Evolutionary conservation across 2,329 filamentous ascomycete species (phyloP).

Genomic region (Aspergillus awamori): DNA sequence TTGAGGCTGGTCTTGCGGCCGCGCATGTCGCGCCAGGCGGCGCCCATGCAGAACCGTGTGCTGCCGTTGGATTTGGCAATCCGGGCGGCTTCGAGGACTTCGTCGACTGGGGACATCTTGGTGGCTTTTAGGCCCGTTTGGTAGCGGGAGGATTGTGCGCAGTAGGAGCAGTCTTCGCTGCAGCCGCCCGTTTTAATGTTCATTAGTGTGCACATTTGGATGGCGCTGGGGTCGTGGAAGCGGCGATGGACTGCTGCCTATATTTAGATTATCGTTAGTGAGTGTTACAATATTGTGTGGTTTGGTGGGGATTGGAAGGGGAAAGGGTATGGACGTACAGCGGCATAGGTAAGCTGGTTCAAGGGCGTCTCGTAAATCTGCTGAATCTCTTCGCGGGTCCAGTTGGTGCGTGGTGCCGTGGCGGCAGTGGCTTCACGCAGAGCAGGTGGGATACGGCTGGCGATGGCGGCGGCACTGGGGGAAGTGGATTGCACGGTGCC

Average conservation of each 20-base stretch:
- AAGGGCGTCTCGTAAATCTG: slow-evolving; percentile 81
- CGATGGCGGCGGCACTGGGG: slow-evolving; percentile 34
- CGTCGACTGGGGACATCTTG: slow-evolving; percentile 76
- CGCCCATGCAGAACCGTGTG: slow-evolving; percentile 93
- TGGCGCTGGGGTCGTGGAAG: slow-evolving; percentile 80
- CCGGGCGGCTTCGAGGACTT: slow-evolving; percentile 76
- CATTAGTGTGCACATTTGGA: slow-evolving; percentile 93
- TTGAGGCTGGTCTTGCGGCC: slow-evolving; percentile 80
- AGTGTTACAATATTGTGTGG: not conserved
- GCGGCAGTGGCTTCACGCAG: slow-evolving; percentile 42
- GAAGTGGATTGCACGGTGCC: slow-evolving; percentile 43
- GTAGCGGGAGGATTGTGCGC: slow-evolving; percentile 84
- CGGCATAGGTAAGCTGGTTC: slow-evolving; percentile 75
- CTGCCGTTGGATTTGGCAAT: slow-evolving; percentile 80
- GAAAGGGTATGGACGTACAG: slow-evolving; percentile 52
- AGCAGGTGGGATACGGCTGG: slow-evolving; percentile 34
- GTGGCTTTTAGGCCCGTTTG: slow-evolving; percentile 75
- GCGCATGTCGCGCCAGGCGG: slow-evolving; percentile 91
- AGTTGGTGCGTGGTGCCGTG: slow-evolving; percentile 65
- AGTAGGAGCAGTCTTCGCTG: slow-evolving; percentile 91
- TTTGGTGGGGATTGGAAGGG: not conserved
- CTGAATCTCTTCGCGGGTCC: slow-evolving; percentile 79
- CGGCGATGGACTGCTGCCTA: slow-evolving; percentile 77
- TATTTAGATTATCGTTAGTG: too few relatives aligned
- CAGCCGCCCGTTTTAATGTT: slow-evolving; percentile 96